Percentiles rank a stretch among this genome's conserved stretches.
Evolutionary conservation across 176 grass and related monocot species (phyloP).

Genomic region (Oryza longistaminata): DNA sequence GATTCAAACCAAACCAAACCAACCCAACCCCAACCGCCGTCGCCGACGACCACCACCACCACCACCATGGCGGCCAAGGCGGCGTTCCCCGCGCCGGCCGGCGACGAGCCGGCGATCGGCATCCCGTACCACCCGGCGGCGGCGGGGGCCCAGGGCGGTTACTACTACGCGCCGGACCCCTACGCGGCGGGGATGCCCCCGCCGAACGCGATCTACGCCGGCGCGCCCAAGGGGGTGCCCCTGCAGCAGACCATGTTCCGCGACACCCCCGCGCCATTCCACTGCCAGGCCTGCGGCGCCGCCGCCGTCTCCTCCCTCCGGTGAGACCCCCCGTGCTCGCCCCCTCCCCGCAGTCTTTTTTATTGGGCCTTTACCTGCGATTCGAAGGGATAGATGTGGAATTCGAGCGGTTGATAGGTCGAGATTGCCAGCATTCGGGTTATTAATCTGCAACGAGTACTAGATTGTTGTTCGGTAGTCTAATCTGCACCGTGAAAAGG

Average conservation of each 20-base stretch:
- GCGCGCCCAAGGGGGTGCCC: constrained; percentile 79
- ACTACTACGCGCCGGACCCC: constrained; percentile 64
- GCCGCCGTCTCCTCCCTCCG: constrained; percentile 72
- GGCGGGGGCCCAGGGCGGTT: constrained; percentile 34
- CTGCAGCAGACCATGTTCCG: constrained; percentile 98
- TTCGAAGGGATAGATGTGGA: background rate
- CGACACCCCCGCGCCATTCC: constrained; percentile 92
- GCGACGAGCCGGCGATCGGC: constrained; percentile 58
- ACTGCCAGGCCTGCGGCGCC: constrained; percentile 80
- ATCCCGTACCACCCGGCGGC: constrained; percentile 52
- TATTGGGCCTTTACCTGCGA: background rate
- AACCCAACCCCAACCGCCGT: background rate
- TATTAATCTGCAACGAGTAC: background rate
- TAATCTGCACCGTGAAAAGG: background rate
- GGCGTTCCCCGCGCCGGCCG: background rate
- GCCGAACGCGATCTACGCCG: constrained; percentile 77
- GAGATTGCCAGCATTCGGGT: background rate
- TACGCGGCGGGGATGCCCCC: constrained; percentile 84
- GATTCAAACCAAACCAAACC: background rate
- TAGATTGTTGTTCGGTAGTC: background rate
- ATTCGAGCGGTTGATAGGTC: background rate
- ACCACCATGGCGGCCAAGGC: constrained; percentile 48
- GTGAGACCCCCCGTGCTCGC: constrained; percentile 28
- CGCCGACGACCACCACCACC: constrained; percentile 30
- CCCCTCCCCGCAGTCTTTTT: background rate